Evolutionary conservation across 2,329 filamentous ascomycete genomes (phyloP), one percentile per base, ranked within the genome.

Genomic region (Colletotrichum liaoningense): DNA sequence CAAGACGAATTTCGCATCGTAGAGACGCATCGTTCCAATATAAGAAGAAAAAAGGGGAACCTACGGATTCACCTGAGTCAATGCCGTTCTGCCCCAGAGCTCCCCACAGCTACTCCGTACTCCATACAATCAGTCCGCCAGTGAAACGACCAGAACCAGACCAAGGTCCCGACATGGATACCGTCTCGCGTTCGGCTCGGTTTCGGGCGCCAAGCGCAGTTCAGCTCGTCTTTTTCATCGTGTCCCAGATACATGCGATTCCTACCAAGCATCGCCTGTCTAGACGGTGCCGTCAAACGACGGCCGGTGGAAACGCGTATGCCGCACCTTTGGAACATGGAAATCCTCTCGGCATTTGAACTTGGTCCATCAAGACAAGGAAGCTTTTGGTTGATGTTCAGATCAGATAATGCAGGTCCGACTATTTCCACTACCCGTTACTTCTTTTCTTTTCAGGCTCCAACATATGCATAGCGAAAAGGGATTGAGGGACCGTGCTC

Each of bases 341-440:
- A 28, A 9, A 16, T 9, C 16, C 7, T 33, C 1, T 14, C 26
- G n/a, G 49, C 49, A 24, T 55, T 26, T 46, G 11, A 54, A 28
- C 19, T 35, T 58, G 42, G 38, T 42, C 16, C 38, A 19, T 19
- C 14, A 7, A 14, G 12, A 46, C 11, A 22, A n/a, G 33, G 12
- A 35, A 28, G 5, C 49, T 19, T 19, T 35, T n/a, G 26, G 3
- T 19, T 11, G 33, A 22, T 22, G 19, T 42, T 42, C 38, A 35
- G 26, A 56, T 58, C 54, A 58, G 67, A 55, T 58, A 58, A 65
- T 56, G 58, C 60, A 65, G 38, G 38, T 42, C 57, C 16, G 57
- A n/a, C 42, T 19, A 46, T 46, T 19, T 8, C 2, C 42, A 46
- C 42, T n/a, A 5, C 3, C 42, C 16, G 42, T 46, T 46, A 46